Percentiles rank a stretch among this genome's conserved stretches.
These are phyloP conservation scores for Boletus rufocinnamomeus DNA, from an alignment of 768 basidiomycete species.

Conservation along the genomic window DNA sequence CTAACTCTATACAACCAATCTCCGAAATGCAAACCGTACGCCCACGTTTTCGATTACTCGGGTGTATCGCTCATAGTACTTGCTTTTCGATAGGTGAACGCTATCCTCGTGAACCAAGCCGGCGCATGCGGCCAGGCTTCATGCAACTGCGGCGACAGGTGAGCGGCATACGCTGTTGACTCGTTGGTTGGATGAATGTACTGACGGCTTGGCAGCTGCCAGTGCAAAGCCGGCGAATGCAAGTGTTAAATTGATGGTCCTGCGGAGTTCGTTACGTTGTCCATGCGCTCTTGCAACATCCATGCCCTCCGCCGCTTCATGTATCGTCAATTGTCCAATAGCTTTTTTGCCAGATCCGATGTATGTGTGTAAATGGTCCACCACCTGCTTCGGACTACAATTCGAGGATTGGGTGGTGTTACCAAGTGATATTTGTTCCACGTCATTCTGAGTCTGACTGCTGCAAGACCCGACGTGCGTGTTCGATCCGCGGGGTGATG, in stretches of 20 bases:
- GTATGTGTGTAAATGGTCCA: background rate
- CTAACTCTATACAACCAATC: background rate
- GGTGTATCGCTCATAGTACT: background rate
- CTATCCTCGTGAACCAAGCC: conserved; percentile 20
- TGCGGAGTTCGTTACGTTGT: background rate
- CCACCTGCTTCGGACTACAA: background rate
- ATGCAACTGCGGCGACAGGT: conserved; percentile 17
- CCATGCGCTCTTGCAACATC: background rate
- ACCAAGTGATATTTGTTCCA: background rate
- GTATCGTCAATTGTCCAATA: background rate
- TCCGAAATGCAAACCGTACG: conserved; percentile 22
- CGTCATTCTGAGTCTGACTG: background rate
- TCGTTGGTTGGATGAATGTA: background rate
- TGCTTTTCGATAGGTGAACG: conserved; percentile 5
- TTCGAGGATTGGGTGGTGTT: background rate
- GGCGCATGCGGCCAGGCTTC: conserved; percentile 2
- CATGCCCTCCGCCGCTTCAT: background rate
- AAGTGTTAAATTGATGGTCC: conserved; percentile 8
- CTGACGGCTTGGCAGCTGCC: conserved; percentile 13
- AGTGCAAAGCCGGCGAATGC: conserved; percentile 18
- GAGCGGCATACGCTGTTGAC: background rate
- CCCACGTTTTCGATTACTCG: background rate
- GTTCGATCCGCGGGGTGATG: background rate
- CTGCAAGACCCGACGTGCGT: background rate
- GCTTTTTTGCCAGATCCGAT: background rate